Evolutionary conservation across 2,329 filamentous ascomycete species (phyloP).

Genomic region (Parafenestella ontariensis): DNA sequence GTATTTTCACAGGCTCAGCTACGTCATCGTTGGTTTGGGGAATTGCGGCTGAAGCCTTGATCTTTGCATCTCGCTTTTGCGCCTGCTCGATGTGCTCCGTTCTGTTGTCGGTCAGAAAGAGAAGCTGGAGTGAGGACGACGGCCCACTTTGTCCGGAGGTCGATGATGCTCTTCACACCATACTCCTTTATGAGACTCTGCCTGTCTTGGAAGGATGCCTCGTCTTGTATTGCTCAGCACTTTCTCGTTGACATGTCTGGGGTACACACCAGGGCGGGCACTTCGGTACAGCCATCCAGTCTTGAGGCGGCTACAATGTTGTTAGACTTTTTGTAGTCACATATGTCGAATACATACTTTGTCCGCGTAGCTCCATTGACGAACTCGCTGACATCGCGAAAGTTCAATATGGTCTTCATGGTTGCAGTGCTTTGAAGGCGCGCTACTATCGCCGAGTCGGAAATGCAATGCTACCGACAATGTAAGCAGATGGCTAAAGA

Average conservation of each 20-base stretch:
- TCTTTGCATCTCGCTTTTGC: conserved; percentile 63
- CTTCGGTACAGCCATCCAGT: conserved; percentile 42
- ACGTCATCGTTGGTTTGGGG: conserved; percentile 58
- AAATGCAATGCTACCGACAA: background rate
- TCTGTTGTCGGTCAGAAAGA: conserved; percentile 50
- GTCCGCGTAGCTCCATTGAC: conserved; percentile 32
- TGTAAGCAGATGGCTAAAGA: background rate
- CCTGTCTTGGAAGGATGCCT: conserved; percentile 72
- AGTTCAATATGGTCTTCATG: conserved; percentile 43
- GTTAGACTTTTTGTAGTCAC: background rate
- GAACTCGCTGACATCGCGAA: conserved; percentile 45
- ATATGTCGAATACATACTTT: conserved; percentile 24
- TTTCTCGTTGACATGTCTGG: background rate
- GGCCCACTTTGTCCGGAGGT: conserved; percentile 75
- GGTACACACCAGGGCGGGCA: conserved; percentile 44
- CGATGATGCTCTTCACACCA: conserved; percentile 75
- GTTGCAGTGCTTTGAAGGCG: background rate
- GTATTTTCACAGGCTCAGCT: conserved; percentile 66
- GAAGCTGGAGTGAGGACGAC: background rate
- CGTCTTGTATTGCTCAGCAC: conserved; percentile 58
- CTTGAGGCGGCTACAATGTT: conserved; percentile 28
- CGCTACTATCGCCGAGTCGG: background rate
- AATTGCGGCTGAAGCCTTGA: conserved; percentile 54
- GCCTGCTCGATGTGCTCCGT: conserved; percentile 76
- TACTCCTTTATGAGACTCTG: conserved; percentile 64